These are phyloP conservation scores for Cercospora canescens DNA, from an alignment of 2,329 filamentous ascomycete genomes.

Conservation along the genomic window DNA sequence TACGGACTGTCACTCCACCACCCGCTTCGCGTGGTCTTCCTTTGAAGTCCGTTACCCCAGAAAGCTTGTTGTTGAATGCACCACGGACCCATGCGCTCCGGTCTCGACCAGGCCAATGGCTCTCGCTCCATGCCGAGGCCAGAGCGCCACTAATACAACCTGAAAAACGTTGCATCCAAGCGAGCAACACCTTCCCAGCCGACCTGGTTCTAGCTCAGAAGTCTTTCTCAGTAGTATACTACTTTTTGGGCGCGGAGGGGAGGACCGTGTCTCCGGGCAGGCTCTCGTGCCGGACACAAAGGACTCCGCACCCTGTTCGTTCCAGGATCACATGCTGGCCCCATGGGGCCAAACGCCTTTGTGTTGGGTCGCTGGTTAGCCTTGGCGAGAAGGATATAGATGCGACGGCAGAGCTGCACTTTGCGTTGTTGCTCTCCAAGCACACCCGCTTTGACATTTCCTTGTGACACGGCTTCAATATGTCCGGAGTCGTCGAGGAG, in stretches of 20 bases:
- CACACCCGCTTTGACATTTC: background rate
- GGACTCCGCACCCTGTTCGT: conserved; percentile 5
- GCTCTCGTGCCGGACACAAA: conserved; percentile 3
- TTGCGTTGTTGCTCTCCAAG: background rate
- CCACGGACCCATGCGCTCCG: conserved; percentile 11
- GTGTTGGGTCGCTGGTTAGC: background rate
- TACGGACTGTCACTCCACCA: background rate
- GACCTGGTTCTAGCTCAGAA: background rate
- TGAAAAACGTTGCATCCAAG: background rate
- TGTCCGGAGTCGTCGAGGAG: conserved; percentile 11
- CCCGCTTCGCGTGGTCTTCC: background rate
- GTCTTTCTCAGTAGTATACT: background rate
- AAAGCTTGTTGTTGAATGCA: conserved; percentile 8
- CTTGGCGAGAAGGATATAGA: conserved; percentile 14
- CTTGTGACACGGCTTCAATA: background rate
- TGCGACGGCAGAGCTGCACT: background rate
- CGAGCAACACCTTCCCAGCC: background rate
- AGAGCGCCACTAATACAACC: conserved; percentile 10
- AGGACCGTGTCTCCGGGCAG: conserved; percentile 15
- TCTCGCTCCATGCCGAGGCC: background rate
- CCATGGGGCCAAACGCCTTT: background rate
- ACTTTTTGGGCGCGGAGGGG: background rate
- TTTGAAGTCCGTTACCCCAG: conserved; percentile 2
- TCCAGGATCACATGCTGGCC: conserved; percentile 6
- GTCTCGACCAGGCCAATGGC: conserved; percentile 5